Base-by-base conservation (phyloP, 495 filamentous ascomycete species). In the Parathielavia hyrcaniae region DNA sequence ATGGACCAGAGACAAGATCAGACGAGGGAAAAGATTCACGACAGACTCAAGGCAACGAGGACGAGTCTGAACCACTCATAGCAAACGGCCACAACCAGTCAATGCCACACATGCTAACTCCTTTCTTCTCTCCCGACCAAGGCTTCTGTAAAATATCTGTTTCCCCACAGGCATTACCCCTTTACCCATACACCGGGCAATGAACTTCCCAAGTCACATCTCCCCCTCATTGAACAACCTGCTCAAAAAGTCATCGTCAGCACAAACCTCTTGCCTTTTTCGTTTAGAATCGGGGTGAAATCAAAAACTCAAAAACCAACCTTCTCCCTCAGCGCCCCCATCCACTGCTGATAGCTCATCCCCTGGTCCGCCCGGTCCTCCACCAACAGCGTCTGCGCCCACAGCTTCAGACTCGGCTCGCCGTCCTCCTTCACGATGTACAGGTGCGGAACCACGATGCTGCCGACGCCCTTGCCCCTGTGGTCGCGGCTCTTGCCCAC, bases 401-500 rank as follows among this genome's bases (percentile, higher is more conserved):
- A 98, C 59, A 98, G 75, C 69, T 91, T 91, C 72, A 98, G 77
- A 51, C 89, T 90, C 22, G 93, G 93, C 75, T 98, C 93, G 34
- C 93, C 93, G 64, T 97, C 93, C 70, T 96, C 91, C 61, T 90
- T 84, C 50, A 98, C 87, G 62, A 97, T 81, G 65, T 97, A 97
- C 55, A 98, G 77, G 65, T 95, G 89, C 30, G 95, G 95, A 50
- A 95, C 83, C 35, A 88, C 79, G 60, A 97, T 96, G 69, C 89
- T 95, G 45, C 93, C 93, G 11, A 89, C 89, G 3, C 91, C 89
- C 71, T 86, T 88, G 19, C 84, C 79, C 67, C 84, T 79, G 72
- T 96, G 86, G 65, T 97, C 91, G 44, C 86, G 77, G 67, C 89
- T 95, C 85, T 97, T 98, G 69, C 89, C 84, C 50, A 96, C 72